Evolutionary conservation across 2,329 filamentous ascomycete genomes (phyloP).

Genomic region (Plenodomus tracheiphilus): DNA sequence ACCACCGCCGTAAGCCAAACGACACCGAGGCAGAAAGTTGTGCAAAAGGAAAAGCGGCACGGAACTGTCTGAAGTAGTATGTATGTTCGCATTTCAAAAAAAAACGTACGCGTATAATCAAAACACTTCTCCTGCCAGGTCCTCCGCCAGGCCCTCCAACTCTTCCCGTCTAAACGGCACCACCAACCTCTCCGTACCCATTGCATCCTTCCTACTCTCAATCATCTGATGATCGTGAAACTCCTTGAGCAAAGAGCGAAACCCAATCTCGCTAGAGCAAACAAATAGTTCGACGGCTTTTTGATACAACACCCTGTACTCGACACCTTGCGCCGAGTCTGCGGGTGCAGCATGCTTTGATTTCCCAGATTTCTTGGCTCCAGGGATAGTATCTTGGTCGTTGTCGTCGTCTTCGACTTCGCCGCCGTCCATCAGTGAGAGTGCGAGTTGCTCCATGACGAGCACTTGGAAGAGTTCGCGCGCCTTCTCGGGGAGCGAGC

Average conservation of each 20-base stretch:
- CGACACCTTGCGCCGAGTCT: slow-evolving; percentile 64
- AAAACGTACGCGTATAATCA: not conserved
- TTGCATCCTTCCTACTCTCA: slow-evolving; percentile 79
- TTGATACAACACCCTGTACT: slow-evolving; percentile 90
- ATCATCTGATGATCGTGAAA: slow-evolving; percentile 99
- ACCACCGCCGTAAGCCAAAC: not conserved
- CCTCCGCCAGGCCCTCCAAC: slow-evolving; percentile 85
- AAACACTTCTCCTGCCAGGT: slow-evolving; percentile 50
- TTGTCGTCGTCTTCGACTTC: slow-evolving; percentile 27
- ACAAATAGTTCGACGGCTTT: slow-evolving; percentile 97
- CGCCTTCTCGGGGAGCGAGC: slow-evolving; percentile 89
- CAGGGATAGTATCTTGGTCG: slow-evolving; percentile 15
- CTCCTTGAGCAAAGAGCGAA: slow-evolving; percentile 91
- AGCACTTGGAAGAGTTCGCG: slow-evolving; percentile 83
- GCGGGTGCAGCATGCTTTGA: slow-evolving; percentile 25
- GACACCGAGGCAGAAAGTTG: not conserved
- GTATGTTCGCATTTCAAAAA: not conserved
- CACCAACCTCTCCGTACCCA: slow-evolving; percentile 83
- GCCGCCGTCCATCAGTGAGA: slow-evolving; percentile 56
- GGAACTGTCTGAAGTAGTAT: not conserved
- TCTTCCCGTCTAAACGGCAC: slow-evolving; percentile 88
- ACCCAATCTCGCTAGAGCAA: slow-evolving; percentile 93
- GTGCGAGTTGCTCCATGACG: slow-evolving; percentile 78
- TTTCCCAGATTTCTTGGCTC: slow-evolving; percentile 29
- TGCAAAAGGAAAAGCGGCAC: not conserved